phyloP scores from a whole-genome alignment of 345 rosid genomes.

The Turritis glabra region DNA sequence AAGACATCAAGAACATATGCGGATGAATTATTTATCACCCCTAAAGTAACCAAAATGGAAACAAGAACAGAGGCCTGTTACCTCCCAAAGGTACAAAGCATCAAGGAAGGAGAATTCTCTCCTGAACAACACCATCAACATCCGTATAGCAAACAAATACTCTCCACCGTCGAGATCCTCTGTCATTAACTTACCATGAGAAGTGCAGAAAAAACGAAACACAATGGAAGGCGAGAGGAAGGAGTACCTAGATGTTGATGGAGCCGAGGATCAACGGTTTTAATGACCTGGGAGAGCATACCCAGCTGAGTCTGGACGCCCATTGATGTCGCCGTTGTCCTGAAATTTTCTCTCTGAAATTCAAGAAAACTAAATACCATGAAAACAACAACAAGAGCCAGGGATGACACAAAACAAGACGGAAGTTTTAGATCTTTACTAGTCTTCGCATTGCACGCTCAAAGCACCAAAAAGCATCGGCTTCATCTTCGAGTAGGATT shows the following conservation, averaged over 20 bases:
- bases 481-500: slow-evolving; percentile 83
- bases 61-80: neutral
- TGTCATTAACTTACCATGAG: slow-evolving; percentile 36
- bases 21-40: neutral
- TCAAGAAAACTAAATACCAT: slow-evolving; percentile 32
- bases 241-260: slow-evolving; percentile 85
- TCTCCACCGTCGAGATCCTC: slow-evolving; percentile 93
- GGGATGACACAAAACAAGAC: neutral
- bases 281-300: slow-evolving; percentile 76
- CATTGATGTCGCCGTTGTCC: slow-evolving; percentile 59
- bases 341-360: slow-evolving; percentile 85
- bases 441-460: slow-evolving; percentile 84
- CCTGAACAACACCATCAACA: slow-evolving; percentile 96
- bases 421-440: slow-evolving; percentile 39
- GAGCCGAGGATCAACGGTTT: slow-evolving; percentile 84
- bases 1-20: neutral
- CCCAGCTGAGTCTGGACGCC: slow-evolving; percentile 89
- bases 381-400: neutral
- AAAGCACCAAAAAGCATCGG: slow-evolving; percentile 96
- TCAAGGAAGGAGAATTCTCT: slow-evolving; percentile 91
- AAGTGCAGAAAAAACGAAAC: neutral
- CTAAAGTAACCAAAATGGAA: neutral
- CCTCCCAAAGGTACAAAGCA: slow-evolving; percentile 95
- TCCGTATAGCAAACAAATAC: slow-evolving; percentile 90
- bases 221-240: slow-evolving; percentile 2